Evolutionary conservation across 2,329 filamentous ascomycete genomes (phyloP).

Genomic region (Botrytis cinerea): DNA sequence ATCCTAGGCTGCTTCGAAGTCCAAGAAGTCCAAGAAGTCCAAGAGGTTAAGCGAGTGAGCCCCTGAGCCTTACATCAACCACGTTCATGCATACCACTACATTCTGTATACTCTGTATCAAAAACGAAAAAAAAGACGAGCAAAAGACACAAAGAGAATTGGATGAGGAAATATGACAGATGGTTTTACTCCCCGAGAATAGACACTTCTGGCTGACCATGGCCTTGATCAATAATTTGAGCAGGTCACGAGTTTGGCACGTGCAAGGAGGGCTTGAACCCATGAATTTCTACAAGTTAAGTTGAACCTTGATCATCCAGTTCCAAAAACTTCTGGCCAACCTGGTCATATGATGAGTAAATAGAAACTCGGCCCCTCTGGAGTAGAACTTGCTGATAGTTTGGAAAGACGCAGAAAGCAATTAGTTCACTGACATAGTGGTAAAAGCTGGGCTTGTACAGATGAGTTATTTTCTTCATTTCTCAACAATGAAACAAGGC

Average conservation of each 20-base stretch:
- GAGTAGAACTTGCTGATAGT: not conserved
- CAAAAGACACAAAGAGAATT: not conserved
- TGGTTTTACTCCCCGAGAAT: not conserved
- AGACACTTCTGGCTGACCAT: not conserved
- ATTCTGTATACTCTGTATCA: not conserved
- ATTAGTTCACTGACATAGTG: not conserved
- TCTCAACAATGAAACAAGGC: not conserved
- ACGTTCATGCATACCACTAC: not conserved
- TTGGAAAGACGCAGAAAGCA: not conserved
- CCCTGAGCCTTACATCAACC: not conserved
- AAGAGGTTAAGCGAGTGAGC: not conserved
- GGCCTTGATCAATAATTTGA: not conserved
- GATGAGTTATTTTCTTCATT: not conserved
- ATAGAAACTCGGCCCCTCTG: too few relatives aligned
- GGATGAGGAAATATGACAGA: fast-evolving
- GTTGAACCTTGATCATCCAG: not conserved
- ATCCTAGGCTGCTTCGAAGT: not conserved
- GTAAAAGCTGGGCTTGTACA: not conserved
- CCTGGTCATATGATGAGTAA: fast-evolving
- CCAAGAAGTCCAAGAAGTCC: not conserved
- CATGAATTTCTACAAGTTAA: too few relatives aligned
- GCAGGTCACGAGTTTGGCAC: not conserved
- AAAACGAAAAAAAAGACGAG: too few relatives aligned
- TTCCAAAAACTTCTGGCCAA: not conserved
- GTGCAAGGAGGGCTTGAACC: not conserved